Percentiles rank a stretch among this genome's conserved stretches.
Evolutionary conservation across 2,329 filamentous ascomycete species (phyloP).

Genomic region (Aspergillus tubingensis): DNA sequence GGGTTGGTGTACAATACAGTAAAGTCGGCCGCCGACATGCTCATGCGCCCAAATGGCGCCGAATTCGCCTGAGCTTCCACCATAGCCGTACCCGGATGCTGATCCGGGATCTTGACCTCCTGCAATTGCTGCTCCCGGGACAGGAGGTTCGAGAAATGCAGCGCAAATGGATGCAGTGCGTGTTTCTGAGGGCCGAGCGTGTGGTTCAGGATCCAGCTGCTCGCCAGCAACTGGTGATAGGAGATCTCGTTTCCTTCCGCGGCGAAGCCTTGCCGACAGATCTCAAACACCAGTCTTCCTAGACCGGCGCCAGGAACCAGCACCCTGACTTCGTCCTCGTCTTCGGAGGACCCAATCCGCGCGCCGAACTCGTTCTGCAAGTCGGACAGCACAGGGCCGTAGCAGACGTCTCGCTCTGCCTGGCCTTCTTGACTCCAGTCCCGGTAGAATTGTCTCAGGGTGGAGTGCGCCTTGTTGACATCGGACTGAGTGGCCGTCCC

Average conservation of each 20-base stretch:
- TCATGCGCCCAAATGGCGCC: conserved; percentile 67
- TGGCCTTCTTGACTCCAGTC: conserved; percentile 86
- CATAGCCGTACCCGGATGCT: conserved; percentile 67
- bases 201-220: conserved; percentile 58
- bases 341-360: conserved; percentile 23
- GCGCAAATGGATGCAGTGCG: conserved; percentile 79
- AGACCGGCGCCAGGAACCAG: conserved; percentile 89
- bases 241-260: conserved; percentile 94
- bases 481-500: conserved; percentile 71
- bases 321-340: conserved; percentile 58
- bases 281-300: conserved; percentile 84
- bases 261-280: conserved; percentile 71
- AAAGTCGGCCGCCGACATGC: conserved; percentile 93
- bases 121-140: conserved; percentile 73
- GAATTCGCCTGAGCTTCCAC: conserved; percentile 32
- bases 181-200: conserved; percentile 64
- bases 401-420: conserved; percentile 73
- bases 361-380: conserved; percentile 55
- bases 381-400: conserved; percentile 69
- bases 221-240: conserved; percentile 92
- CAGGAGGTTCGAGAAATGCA: conserved; percentile 83
- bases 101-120: conserved; percentile 74
- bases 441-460: conserved; percentile 87
- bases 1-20: conserved; percentile 75
- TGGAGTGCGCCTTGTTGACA: conserved; percentile 88